Conservation (phyloP, 352 stramenopile genomes). For the Phytopythium delawarense region DNA sequence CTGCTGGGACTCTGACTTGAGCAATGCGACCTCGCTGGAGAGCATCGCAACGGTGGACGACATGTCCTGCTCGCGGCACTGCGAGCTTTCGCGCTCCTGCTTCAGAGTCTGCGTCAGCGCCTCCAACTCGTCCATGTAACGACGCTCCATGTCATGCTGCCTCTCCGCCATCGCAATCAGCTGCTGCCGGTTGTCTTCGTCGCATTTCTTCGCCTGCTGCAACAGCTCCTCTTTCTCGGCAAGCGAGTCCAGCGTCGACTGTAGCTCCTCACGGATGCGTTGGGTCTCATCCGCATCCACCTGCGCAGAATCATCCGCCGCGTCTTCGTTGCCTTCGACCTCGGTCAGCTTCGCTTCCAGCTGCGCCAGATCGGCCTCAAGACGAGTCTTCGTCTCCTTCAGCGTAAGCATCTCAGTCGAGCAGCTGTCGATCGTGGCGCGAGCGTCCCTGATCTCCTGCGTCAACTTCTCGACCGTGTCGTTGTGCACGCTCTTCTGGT, state of each 20-base stretch:
- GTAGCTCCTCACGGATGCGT: conserved; percentile 8
- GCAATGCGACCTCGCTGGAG: conserved; percentile 25
- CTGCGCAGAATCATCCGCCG: conserved; percentile 24
- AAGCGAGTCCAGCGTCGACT: conserved; percentile 16
- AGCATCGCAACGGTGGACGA: conserved; percentile 28
- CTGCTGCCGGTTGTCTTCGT: conserved; percentile 32
- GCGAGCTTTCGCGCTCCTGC: conserved; percentile 38
- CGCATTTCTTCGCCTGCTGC: conserved; percentile 24
- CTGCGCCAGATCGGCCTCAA: conserved; percentile 35
- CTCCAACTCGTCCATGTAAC: conserved; percentile 35
- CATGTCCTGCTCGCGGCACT: conserved; percentile 36
- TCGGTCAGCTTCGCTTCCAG: conserved; percentile 33
- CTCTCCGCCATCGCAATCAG: conserved; percentile 36
- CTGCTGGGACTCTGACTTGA: conserved; percentile 30
- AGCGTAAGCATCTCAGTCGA: conserved; percentile 30
- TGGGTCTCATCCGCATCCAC: conserved; percentile 21
- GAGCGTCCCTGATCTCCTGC: conserved; percentile 42
- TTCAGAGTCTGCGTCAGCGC: conserved; percentile 36
- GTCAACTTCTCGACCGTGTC: conserved; percentile 33
- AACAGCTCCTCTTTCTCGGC: conserved; percentile 27
- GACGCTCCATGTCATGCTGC: conserved; percentile 42
- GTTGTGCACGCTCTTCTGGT: conserved; percentile 25
- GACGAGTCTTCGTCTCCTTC: conserved; percentile 26
- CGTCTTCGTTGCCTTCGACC: conserved; percentile 22
- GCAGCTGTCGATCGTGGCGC: conserved; percentile 29